Conservation (phyloP, 2,329 filamentous ascomycete genomes). For the Colletotrichum sp. region DNA sequence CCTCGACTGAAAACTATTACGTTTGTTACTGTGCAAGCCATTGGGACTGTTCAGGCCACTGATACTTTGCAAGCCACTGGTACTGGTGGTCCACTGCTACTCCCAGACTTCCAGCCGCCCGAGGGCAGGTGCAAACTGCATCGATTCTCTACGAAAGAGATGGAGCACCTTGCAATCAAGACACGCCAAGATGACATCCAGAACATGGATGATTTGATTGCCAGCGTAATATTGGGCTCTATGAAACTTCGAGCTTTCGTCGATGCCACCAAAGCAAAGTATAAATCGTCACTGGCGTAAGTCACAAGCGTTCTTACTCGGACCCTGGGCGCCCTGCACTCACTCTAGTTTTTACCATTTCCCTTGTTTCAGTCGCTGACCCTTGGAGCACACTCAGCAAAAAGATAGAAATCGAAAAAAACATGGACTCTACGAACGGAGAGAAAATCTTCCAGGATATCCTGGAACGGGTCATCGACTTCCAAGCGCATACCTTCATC, state of each 20-base stretch:
- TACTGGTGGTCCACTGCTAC: neutral
- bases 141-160: neutral
- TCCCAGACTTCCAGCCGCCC: neutral
- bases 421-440: neutral
- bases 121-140: neutral
- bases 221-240: neutral
- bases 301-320: neutral
- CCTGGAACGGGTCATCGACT: neutral
- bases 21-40: neutral
- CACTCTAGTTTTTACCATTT: neutral
- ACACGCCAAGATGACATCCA: neutral
- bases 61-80: neutral
- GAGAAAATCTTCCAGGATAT: neutral
- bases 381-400: neutral
- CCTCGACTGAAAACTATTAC: neutral
- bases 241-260: neutral
- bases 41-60: too few species aligned
- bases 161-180: neutral
- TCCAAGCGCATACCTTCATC: neutral
- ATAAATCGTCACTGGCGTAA: neutral
- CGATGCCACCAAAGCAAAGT: neutral
- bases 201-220: neutral
- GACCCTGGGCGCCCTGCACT: neutral
- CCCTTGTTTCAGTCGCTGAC: neutral
- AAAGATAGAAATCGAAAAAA: neutral